Percentiles rank a stretch among this genome's conserved stretches.
phyloP scores from a whole-genome alignment of 495 filamentous ascomycete genomes.

The Aspergillus baeticus region DNA sequence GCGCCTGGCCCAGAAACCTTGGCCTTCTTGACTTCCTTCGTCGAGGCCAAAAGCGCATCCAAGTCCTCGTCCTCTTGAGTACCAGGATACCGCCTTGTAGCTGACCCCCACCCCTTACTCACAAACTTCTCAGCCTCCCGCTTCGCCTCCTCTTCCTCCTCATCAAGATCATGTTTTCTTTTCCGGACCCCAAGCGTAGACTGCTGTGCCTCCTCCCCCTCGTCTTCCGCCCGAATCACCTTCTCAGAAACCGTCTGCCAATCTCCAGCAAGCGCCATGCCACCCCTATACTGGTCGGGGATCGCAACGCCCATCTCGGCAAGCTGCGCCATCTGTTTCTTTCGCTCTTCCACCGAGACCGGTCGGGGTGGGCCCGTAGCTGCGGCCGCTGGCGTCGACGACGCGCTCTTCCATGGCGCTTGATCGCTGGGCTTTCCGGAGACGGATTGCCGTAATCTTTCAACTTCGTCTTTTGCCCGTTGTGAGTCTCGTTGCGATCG shows the following conservation, averaged over 20 bases:
- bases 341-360: conserved; percentile 66
- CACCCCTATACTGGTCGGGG: conserved; percentile 72
- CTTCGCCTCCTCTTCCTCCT: conserved; percentile 60
- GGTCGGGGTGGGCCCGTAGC: conserved; percentile 23
- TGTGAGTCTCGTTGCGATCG: conserved; percentile 74
- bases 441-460: conserved; percentile 77
- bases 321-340: conserved; percentile 81
- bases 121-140: conserved; percentile 61
- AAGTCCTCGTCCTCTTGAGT: conserved; percentile 58
- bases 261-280: conserved; percentile 87
- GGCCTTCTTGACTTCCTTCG: conserved; percentile 45
- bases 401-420: conserved; percentile 26
- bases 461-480: conserved; percentile 81
- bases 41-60: conserved; percentile 63
- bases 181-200: conserved; percentile 59
- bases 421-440: conserved; percentile 26
- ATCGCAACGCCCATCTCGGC: conserved; percentile 84
- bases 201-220: conserved; percentile 26
- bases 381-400: conserved; percentile 22
- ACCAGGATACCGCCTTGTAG: conserved; percentile 63
- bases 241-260: conserved; percentile 74
- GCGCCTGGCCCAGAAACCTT: conserved; percentile 26
- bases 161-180: conserved; percentile 60
- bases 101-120: conserved; percentile 73
- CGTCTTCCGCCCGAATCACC: conserved; percentile 44